Evolutionary conservation across 2,329 filamentous ascomycete species (phyloP).

Genomic region (Diplodia mutila): DNA sequence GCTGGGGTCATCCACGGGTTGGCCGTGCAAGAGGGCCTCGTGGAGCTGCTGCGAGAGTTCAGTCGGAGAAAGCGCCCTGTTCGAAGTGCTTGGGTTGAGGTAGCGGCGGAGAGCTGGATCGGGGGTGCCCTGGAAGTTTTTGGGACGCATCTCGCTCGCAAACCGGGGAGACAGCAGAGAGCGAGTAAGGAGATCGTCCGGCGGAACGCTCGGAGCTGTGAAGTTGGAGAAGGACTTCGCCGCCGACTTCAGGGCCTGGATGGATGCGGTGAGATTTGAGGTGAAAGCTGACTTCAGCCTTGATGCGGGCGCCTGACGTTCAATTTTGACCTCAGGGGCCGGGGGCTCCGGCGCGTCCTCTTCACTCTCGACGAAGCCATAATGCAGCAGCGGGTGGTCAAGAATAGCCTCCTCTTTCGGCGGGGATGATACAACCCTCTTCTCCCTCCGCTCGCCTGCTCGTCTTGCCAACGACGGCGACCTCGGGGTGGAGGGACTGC

Average conservation of each 20-base stretch:
- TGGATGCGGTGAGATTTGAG: slow-evolving; percentile 65
- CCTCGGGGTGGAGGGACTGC: slow-evolving; percentile 38
- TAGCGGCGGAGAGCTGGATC: slow-evolving; percentile 63
- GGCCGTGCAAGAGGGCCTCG: slow-evolving; percentile 37
- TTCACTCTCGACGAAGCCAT: slow-evolving; percentile 35
- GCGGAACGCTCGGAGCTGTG: slow-evolving; percentile 55
- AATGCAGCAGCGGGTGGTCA: slow-evolving; percentile 61
- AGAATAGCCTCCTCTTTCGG: slow-evolving; percentile 57
- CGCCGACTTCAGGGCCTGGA: slow-evolving; percentile 64
- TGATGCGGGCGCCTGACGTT: slow-evolving; percentile 30
- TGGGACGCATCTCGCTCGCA: slow-evolving; percentile 64
- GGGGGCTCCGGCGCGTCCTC: slow-evolving; percentile 41
- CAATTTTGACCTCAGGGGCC: slow-evolving; percentile 31
- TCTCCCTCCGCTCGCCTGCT: slow-evolving; percentile 47
- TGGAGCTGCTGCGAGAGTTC: slow-evolving; percentile 47
- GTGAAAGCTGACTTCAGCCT: slow-evolving; percentile 56
- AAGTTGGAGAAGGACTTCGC: slow-evolving; percentile 65
- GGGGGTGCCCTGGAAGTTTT: slow-evolving; percentile 56
- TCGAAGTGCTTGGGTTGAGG: slow-evolving; percentile 57
- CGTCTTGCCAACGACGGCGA: slow-evolving; percentile 34
- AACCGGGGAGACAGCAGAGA: slow-evolving; percentile 63
- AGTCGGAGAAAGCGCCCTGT: slow-evolving; percentile 38
- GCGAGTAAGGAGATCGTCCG: slow-evolving; percentile 63
- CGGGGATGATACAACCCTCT: slow-evolving; percentile 52
- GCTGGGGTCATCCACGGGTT: slow-evolving; percentile 36